Conservation (phyloP, 768 basidiomycete genomes). For the Tylopilus plumbeoviolaceoides region DNA sequence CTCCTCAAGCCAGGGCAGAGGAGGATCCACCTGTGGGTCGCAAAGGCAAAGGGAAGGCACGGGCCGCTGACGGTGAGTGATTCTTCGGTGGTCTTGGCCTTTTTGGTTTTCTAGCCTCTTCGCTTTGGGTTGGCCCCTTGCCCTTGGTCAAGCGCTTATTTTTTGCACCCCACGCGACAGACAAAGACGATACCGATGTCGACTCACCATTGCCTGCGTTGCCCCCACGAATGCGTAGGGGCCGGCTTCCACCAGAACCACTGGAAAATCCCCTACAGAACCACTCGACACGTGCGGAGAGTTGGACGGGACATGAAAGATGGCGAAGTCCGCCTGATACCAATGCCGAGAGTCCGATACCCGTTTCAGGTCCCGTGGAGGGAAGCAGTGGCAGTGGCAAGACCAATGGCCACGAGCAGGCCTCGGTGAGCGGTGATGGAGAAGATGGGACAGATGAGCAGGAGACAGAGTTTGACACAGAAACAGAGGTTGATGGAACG, state of each 20-base stretch:
- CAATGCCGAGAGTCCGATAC: conserved; percentile 21
- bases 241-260: conserved; percentile 28
- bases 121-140: background rate
- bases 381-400: background rate
- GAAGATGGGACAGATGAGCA: conserved; percentile 21
- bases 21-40: background rate
- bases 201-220: conserved; percentile 28
- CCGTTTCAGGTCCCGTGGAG: conserved; percentile 7
- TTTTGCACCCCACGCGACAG: conserved; percentile 2
- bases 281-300: background rate
- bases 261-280: background rate
- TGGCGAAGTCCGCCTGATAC: conserved; percentile 18
- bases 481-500: conserved; percentile 26
- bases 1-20: conserved; percentile 11
- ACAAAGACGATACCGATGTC: conserved; percentile 12
- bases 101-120: background rate
- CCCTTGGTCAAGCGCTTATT: background rate
- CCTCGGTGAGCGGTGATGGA: conserved; percentile 3
- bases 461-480: conserved; percentile 32
- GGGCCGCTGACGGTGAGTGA: conserved; percentile 22
- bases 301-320: conserved; percentile 17
- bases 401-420: background rate
- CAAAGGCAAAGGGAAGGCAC: conserved; percentile 20
- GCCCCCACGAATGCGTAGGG: conserved; percentile 64
- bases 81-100: background rate